Conservation (phyloP, 2,329 filamentous ascomycete species). For the Penicillium paneum region DNA sequence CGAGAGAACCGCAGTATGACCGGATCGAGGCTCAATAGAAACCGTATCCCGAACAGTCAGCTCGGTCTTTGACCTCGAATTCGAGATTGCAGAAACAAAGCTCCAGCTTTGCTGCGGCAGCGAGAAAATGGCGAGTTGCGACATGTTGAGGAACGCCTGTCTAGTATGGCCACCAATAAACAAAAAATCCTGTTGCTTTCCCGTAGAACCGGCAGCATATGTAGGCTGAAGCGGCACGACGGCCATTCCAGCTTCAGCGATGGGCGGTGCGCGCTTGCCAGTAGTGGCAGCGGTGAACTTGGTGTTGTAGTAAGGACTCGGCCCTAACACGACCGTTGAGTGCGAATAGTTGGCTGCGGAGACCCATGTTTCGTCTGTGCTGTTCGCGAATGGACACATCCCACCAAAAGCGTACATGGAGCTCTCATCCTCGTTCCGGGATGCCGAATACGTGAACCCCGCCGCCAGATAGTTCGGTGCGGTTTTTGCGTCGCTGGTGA, state of each 20-base stretch:
- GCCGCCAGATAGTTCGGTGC: conserved; percentile 57
- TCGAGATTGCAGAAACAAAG: conserved; percentile 65
- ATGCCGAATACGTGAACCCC: conserved; percentile 63
- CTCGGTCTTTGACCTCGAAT: conserved; percentile 51
- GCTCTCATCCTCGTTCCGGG: conserved; percentile 51
- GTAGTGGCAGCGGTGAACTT: conserved; percentile 37
- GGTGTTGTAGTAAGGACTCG: conserved; percentile 41
- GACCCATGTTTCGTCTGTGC: conserved; percentile 59
- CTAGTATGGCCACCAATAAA: conserved; percentile 82
- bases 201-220: conserved; percentile 62
- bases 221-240: conserved; percentile 71
- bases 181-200: conserved; percentile 72
- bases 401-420: conserved; percentile 73
- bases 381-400: conserved; percentile 66
- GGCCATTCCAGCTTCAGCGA: conserved; percentile 82
- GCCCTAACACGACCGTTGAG: conserved; percentile 63
- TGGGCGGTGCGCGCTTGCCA: conserved; percentile 60
- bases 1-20: conserved; percentile 79
- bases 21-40: conserved; percentile 74
- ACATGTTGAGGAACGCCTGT: conserved; percentile 89
- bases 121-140: conserved; percentile 80
- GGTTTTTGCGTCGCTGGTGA: conserved; percentile 34
- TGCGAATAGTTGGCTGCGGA: conserved; percentile 74
- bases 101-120: conserved; percentile 84
- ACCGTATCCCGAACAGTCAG: conserved; percentile 51